Percentiles rank a stretch among this genome's conserved stretches.
Conservation (phyloP, 225 moss, liverwort and hornwort genomes). For the Polytrichum commune region DNA sequence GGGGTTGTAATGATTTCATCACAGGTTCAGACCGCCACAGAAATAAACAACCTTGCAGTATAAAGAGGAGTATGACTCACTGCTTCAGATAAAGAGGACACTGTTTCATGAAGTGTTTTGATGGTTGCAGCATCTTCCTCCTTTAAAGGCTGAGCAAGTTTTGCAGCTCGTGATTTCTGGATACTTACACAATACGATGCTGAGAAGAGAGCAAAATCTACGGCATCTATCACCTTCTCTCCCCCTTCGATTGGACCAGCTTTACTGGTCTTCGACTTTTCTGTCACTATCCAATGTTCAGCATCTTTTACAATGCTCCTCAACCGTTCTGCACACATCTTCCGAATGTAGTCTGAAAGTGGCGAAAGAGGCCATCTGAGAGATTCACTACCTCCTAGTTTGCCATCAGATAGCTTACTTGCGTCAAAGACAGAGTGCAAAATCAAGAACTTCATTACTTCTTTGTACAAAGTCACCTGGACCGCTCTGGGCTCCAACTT, state of each 20-base stretch:
- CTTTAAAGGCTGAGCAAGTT: slow-evolving; percentile 47
- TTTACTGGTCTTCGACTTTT: slow-evolving; percentile 23
- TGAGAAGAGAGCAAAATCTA: slow-evolving; percentile 51
- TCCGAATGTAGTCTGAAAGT: slow-evolving; percentile 31
- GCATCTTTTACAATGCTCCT: slow-evolving; percentile 39
- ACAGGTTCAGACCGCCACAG: no score
- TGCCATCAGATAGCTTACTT: slow-evolving; percentile 13
- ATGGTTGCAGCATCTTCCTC: slow-evolving; percentile 58
- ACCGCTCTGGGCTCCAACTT: slow-evolving; percentile 39
- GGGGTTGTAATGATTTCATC: no score
- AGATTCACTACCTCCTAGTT: slow-evolving; percentile 11
- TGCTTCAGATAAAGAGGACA: slow-evolving; percentile 53
- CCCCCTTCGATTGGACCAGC: slow-evolving; percentile 9
- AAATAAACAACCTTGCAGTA: no score
- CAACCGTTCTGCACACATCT: slow-evolving; percentile 34
- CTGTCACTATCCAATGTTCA: slow-evolving; percentile 28
- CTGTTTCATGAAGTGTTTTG: slow-evolving; percentile 49
- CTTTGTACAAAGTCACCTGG: slow-evolving; percentile 35
- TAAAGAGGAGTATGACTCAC: slow-evolving; percentile 33
- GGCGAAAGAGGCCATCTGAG: slow-evolving; percentile 32
- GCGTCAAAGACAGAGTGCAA: slow-evolving; percentile 45
- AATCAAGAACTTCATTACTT: slow-evolving; percentile 49
- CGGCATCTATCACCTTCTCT: slow-evolving; percentile 21
- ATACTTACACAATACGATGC: slow-evolving; percentile 35
- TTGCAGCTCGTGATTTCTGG: slow-evolving; percentile 39